Base-by-base conservation (phyloP, 371 early-diverging fungal genomes). In the Saksenaea vasiformis region DNA sequence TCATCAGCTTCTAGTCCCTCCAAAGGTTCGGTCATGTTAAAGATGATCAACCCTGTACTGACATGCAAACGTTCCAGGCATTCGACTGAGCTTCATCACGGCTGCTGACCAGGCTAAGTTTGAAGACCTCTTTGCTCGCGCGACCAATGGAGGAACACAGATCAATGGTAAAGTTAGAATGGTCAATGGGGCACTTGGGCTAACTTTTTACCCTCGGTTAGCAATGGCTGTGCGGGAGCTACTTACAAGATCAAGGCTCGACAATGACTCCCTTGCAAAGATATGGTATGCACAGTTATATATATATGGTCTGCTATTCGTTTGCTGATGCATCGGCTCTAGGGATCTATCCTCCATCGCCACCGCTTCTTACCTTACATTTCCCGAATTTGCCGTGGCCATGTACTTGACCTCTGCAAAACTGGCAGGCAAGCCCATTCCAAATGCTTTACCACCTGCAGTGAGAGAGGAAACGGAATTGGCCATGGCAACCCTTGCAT, bases 311-410 rank as follows among this genome's bases (percentile, higher is more conserved):
- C 14, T 13, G 17, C n/a, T n/a, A n/a, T n/a, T n/a, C n/a, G 43
- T 5, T 41, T 14, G n/a, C 14, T n/a, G 14, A 41, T 37, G 14
- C 34, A 8, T 41, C 57, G 11, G 36, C 27, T 17, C 19, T 41
- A 82, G 83, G 83, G 83, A 82, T 68, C 65, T 82, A 41, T 64
- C 78, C 9, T 79, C 80, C 14, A 71, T 79, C n/a, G 71, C 76
- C 19, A 69, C 66, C 41, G 56, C 76, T 28, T 76, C 83, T 11
- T 69, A 70, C 41, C 67, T 85, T 41, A 78, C 83, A 17, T 85
- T 85, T 55, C 82, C 85, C 7, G 85, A 85, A 60, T 85, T 85
- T 71, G 83, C 83, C n/a, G 70, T 82, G n/a, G 80, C 83, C 43
- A 85, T 85, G 85, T 85, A 74, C 62, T 65, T 85, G 62, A 82